Evolutionary conservation across 768 basidiomycete species (phyloP), one percentile per base, ranked within the genome.

Genomic region (Psilocybe tampanensis): DNA sequence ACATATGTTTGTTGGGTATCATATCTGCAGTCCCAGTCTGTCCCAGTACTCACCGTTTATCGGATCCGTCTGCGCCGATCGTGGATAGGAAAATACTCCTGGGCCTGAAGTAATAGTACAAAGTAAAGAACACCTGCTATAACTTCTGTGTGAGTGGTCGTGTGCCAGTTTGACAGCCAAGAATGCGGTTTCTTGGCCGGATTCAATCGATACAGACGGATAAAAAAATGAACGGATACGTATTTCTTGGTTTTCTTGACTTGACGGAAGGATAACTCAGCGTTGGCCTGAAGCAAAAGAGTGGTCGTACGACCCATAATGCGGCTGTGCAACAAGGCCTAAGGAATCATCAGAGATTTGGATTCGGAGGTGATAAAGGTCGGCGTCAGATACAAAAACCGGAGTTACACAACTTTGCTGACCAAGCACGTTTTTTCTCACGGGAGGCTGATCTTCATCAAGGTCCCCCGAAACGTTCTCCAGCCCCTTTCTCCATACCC

Each of bases 341-440:
- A 24, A 23, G 12, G 8, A 45, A 12, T 24, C 12, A 13, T 21
- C 11, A 45, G 7, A 39, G 36, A 39, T 3, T 15, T 3, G 36
- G 4, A 8, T 13, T 15, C 6, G 13, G 36, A 39, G n/a, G n/a
- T 8, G 12, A 39, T 44, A 32, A n/a, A 45, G 22, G n/a, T 36
- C 19, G 24, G 13, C 17, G 17, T 47, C 9, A 19, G 5, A 26
- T 54, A n/a, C n/a, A n/a, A n/a, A n/a, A n/a, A n/a, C n/a, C n/a
- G n/a, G n/a, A n/a, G n/a, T n/a, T n/a, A n/a, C n/a, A n/a, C n/a
- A n/a, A n/a, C n/a, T n/a, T n/a, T n/a, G n/a, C n/a, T n/a, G 57
- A 53, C 57, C 17, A 62, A 58, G 21, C 44, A 47, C 18, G 5
- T 8, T 26, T 17, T 39, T 61, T 65, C 61, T 33, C 60, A 63